Percentiles rank a stretch among this genome's conserved stretches.
Evolutionary conservation across 768 basidiomycete species (phyloP).

Genomic region (Russula sp.): DNA sequence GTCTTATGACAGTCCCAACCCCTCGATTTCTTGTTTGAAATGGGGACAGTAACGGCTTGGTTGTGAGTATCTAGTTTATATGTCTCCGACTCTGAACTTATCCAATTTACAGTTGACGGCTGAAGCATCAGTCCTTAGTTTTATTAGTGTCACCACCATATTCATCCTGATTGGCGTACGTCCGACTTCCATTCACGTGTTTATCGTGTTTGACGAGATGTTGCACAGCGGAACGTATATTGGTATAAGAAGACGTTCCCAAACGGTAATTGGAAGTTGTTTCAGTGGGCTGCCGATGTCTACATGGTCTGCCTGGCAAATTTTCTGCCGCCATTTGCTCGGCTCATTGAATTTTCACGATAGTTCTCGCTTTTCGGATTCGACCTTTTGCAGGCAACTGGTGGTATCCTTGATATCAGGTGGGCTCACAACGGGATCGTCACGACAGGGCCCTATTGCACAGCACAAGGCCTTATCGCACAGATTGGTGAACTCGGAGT

Average conservation of each 20-base stretch:
- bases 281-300: slow-evolving; percentile 41
- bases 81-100: background rate
- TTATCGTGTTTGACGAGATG: background rate
- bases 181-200: slow-evolving; percentile 29
- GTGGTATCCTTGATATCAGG: slow-evolving; percentile 39
- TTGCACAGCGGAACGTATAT: slow-evolving; percentile 16
- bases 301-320: slow-evolving; percentile 39
- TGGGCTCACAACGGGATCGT: slow-evolving; percentile 38
- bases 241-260: slow-evolving; percentile 9
- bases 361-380: slow-evolving; percentile 34
- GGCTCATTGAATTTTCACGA: slow-evolving; percentile 28
- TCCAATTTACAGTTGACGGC: slow-evolving; percentile 35
- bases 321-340: background rate
- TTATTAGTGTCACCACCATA: background rate
- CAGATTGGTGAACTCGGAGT: slow-evolving; percentile 45
- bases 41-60: slow-evolving; percentile 40
- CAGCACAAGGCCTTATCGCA: slow-evolving; percentile 41
- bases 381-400: slow-evolving; percentile 41
- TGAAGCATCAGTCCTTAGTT: slow-evolving; percentile 34
- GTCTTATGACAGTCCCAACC: background rate
- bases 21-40: slow-evolving; percentile 34
- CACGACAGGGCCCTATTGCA: slow-evolving; percentile 38
- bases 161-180: slow-evolving; percentile 20
- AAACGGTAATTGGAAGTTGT: slow-evolving; percentile 28
- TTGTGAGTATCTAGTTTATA: slow-evolving; percentile 32